These are phyloP conservation scores for Backusella psychrophila DNA, from an alignment of 192 early-diverging fungal species.

Conservation along the genomic window DNA sequence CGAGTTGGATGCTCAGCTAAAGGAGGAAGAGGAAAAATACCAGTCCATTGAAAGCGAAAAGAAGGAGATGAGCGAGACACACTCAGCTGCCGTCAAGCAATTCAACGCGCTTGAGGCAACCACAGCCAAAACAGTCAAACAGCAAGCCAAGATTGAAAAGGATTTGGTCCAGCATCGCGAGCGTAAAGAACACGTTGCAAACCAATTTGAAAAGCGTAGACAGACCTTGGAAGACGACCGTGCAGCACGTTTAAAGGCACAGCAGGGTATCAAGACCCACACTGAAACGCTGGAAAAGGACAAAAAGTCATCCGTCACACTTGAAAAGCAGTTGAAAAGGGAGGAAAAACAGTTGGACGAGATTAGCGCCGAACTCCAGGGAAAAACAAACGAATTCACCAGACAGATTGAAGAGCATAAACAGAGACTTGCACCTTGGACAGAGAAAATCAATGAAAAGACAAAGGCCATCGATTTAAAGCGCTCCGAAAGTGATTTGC, in stretches of 20 bases:
- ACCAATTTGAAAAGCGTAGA: slow-evolving; percentile 75
- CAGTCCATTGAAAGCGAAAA: slow-evolving; percentile 61
- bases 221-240: slow-evolving; percentile 67
- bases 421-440: slow-evolving; percentile 82
- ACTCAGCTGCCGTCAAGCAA: slow-evolving; percentile 55
- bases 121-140: slow-evolving; percentile 56
- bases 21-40: slow-evolving; percentile 60
- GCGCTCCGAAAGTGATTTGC: slow-evolving; percentile 76
- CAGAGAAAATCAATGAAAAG: slow-evolving; percentile 74
- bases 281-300: slow-evolving; percentile 61
- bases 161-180: slow-evolving; percentile 85
- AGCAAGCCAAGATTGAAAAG: slow-evolving; percentile 70
- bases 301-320: slow-evolving; percentile 54
- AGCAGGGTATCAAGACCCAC: slow-evolving; percentile 67
- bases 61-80: slow-evolving; percentile 58
- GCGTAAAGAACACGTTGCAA: slow-evolving; percentile 76
- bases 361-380: slow-evolving; percentile 76
- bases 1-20: slow-evolving; percentile 50
- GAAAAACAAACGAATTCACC: slow-evolving; percentile 85
- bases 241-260: slow-evolving; percentile 54
- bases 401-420: slow-evolving; percentile 83
- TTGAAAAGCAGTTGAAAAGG: slow-evolving; percentile 57
- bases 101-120: slow-evolving; percentile 46
- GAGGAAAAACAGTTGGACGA: slow-evolving; percentile 76
- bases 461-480: slow-evolving; percentile 76